phyloP scores from a whole-genome alignment of 2,329 filamentous ascomycete species.

The Periglandula ipomoeae region DNA sequence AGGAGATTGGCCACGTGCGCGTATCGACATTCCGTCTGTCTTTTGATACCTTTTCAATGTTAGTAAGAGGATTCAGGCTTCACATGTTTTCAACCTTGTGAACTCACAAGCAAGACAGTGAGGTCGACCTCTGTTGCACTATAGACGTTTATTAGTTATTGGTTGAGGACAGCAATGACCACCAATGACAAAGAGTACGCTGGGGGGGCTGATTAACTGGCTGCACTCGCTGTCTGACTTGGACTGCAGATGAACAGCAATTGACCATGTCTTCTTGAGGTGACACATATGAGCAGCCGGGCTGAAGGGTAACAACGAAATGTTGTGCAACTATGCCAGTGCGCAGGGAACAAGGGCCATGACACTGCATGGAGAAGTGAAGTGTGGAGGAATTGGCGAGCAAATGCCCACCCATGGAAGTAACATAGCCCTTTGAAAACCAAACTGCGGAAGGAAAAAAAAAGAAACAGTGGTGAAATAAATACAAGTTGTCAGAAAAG shows the following conservation, averaged over 20 bases:
- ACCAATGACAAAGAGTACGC: background rate
- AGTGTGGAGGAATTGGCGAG: too few species aligned
- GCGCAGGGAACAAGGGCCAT: background rate
- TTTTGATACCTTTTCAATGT: constrained; percentile 54
- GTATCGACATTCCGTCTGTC: constrained; percentile 68
- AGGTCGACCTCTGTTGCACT: constrained; percentile 69
- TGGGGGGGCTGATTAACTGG: too few species aligned
- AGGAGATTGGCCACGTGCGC: constrained; percentile 68
- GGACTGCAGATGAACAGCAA: background rate
- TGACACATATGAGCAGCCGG: background rate
- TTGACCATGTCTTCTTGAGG: background rate
- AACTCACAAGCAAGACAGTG: constrained; percentile 55
- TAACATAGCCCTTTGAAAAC: too few species aligned
- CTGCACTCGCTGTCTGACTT: background rate
- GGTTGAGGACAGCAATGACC: background rate
- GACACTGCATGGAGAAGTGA: background rate
- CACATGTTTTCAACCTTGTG: background rate
- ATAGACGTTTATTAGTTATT: constrained; percentile 1
- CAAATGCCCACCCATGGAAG: too few species aligned
- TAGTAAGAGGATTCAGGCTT: constrained; percentile 5
- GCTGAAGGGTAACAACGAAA: background rate
- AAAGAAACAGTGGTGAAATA: too few species aligned
- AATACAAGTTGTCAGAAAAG: too few species aligned
- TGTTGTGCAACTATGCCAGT: constrained; percentile 6
- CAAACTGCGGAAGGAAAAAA: too few species aligned